phyloP scores from a whole-genome alignment of 352 stramenopile genomes.

The Phytophthora niederhauseri region DNA sequence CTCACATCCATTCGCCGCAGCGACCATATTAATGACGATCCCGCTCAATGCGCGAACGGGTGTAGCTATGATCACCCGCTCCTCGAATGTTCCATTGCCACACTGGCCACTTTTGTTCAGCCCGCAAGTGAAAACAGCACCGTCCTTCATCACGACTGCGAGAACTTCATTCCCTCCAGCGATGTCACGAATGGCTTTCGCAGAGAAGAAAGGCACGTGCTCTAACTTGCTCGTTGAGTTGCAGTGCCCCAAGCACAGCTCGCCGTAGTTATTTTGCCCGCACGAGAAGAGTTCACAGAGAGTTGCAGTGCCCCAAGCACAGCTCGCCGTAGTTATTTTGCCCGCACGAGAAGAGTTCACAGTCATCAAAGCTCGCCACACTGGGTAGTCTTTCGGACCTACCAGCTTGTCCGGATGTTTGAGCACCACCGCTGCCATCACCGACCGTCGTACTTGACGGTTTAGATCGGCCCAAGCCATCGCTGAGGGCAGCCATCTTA shows the following conservation, averaged over 20 bases:
- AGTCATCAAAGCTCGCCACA: conserved; percentile 71
- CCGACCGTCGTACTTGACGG: not conserved
- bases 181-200: conserved; percentile 76
- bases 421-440: conserved; percentile 11
- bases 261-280: conserved; percentile 91
- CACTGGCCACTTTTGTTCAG: conserved; percentile 92
- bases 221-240: conserved; percentile 89
- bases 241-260: conserved; percentile 86
- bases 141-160: conserved; percentile 86
- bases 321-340: conserved; percentile 92
- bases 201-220: conserved; percentile 84
- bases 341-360: conserved; percentile 86
- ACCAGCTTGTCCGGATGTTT: conserved; percentile 9
- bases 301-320: conserved; percentile 87
- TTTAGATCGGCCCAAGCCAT: conserved; percentile 46
- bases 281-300: conserved; percentile 89
- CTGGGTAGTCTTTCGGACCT: conserved; percentile 12
- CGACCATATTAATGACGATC: conserved; percentile 72
- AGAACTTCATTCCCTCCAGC: conserved; percentile 87
- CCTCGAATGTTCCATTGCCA: conserved; percentile 88
- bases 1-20: conserved; percentile 85
- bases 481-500: conserved; percentile 49
- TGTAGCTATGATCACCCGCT: conserved; percentile 78
- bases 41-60: conserved; percentile 73
- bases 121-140: conserved; percentile 77